Evolutionary conservation across 129 eudicot genomes (phyloP).

Genomic region (Chrysanthemum seticuspe): DNA sequence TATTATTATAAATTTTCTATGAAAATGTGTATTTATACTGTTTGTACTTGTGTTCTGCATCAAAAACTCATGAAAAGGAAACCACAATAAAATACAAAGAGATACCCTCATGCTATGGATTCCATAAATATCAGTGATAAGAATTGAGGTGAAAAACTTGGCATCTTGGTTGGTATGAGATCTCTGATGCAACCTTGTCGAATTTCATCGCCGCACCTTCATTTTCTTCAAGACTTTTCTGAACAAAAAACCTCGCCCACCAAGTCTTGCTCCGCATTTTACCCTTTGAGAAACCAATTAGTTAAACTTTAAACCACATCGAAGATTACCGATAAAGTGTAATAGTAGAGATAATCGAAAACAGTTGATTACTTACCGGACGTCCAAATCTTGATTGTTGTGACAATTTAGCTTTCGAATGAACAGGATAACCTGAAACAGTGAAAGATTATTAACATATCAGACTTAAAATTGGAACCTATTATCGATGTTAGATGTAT

Average conservation of each 20-base stretch:
- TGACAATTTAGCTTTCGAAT: slow-evolving; percentile 45
- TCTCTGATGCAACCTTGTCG: slow-evolving; percentile 44
- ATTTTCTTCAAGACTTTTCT: slow-evolving; percentile 55
- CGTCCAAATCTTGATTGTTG: slow-evolving; percentile 58
- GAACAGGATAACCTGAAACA: slow-evolving; percentile 46
- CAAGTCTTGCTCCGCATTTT: slow-evolving; percentile 62
- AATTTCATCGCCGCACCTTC: slow-evolving; percentile 56
- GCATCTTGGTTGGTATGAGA: slow-evolving; percentile 45
- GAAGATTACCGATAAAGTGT: background rate
- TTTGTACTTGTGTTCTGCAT: too few relatives aligned
- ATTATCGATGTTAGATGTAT: background rate
- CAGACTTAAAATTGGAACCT: background rate
- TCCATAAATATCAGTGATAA: background rate
- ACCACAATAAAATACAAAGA: too few relatives aligned
- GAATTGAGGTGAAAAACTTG: slow-evolving; percentile 66
- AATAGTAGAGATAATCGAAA: background rate
- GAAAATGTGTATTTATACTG: too few relatives aligned
- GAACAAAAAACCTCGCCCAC: slow-evolving; percentile 67
- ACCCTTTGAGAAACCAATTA: slow-evolving; percentile 35
- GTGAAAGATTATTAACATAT: background rate
- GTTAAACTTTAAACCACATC: background rate
- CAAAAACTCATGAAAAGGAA: too few relatives aligned
- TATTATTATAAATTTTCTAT: too few relatives aligned
- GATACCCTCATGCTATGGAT: too few relatives aligned
- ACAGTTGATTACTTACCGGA: slow-evolving; percentile 33